Evolutionary conservation across 2,329 filamentous ascomycete genomes (phyloP).

Genomic region (Coniochaeta prunicola): DNA sequence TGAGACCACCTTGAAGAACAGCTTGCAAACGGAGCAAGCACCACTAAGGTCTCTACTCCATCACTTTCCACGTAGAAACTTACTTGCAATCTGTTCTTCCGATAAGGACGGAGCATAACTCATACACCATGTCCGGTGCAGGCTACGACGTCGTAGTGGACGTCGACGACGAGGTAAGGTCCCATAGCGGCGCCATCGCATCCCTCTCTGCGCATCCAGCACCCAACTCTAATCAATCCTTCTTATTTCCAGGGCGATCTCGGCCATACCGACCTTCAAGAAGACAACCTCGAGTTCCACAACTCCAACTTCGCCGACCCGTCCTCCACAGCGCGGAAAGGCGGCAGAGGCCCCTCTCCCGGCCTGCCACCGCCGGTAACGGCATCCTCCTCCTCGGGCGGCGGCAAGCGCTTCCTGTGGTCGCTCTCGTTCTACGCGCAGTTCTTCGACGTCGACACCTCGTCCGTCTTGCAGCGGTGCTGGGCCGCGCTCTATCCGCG

Average conservation of each 20-base stretch:
- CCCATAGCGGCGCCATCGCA: neutral
- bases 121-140: constrained; percentile 61
- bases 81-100: neutral
- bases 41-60: neutral
- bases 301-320: constrained; percentile 73
- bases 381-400: constrained; percentile 32
- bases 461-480: constrained; percentile 79
- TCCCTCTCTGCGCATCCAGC: neutral
- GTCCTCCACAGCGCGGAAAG: constrained; percentile 39
- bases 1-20: neutral
- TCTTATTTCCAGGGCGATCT: constrained; percentile 70
- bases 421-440: constrained; percentile 88
- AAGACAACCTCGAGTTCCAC: constrained; percentile 99
- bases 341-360: constrained; percentile 29
- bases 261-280: constrained; percentile 95
- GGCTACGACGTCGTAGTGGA: constrained; percentile 98
- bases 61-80: neutral
- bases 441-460: constrained; percentile 98
- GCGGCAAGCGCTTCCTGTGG: constrained; percentile 86
- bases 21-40: neutral
- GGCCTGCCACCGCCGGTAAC: constrained; percentile 51
- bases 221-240: constrained; percentile 5
- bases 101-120: neutral
- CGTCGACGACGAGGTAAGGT: constrained; percentile 81
- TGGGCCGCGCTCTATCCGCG: constrained; percentile 83